phyloP scores from a whole-genome alignment of 1,284 basidiomycete species.

The Microbotryum scabiosae region DNA sequence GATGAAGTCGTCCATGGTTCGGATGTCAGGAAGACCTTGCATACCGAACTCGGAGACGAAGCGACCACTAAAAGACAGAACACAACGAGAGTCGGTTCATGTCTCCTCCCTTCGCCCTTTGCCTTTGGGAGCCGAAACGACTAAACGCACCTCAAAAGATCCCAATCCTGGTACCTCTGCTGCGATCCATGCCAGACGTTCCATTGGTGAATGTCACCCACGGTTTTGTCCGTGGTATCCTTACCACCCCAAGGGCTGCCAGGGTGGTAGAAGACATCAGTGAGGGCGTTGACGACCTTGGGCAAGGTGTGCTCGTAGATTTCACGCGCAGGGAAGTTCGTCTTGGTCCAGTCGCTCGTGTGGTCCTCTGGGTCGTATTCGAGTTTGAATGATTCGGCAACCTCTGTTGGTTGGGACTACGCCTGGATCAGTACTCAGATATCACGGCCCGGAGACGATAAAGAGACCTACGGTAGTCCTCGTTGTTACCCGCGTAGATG shows the following conservation, averaged over 20 bases:
- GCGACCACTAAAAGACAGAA: slow-evolving; percentile 2
- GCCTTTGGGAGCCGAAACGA: slow-evolving; percentile 81
- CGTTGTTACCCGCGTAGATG: slow-evolving; percentile 84
- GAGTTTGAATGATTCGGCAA: slow-evolving; percentile 66
- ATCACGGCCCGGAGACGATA: background rate
- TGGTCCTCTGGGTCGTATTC: slow-evolving; percentile 51
- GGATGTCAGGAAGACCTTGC: slow-evolving; percentile 72
- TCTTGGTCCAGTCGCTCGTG: slow-evolving; percentile 21
- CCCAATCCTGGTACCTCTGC: slow-evolving; percentile 84
- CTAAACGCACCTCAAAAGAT: slow-evolving; percentile 56
- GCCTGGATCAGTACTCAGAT: background rate
- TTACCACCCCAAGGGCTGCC: slow-evolving; percentile 78
- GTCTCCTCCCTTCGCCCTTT: slow-evolving; percentile 58
- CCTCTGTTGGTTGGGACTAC: slow-evolving; percentile 47
- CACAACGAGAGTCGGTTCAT: background rate
- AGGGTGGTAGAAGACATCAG: slow-evolving; percentile 68
- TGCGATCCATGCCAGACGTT: slow-evolving; percentile 71
- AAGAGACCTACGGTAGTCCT: slow-evolving; percentile 48
- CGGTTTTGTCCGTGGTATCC: slow-evolving; percentile 59
- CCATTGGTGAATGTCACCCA: slow-evolving; percentile 84
- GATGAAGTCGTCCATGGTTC: slow-evolving; percentile 76
- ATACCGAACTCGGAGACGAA: slow-evolving; percentile 32
- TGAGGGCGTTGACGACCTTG: slow-evolving; percentile 55
- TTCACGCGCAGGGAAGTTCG: slow-evolving; percentile 39
- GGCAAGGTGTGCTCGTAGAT: slow-evolving; percentile 79